Percentiles rank a stretch among this genome's conserved stretches.
Evolutionary conservation across 2,329 filamentous ascomycete genomes (phyloP).

Genomic region (Pyricularia sp.): DNA sequence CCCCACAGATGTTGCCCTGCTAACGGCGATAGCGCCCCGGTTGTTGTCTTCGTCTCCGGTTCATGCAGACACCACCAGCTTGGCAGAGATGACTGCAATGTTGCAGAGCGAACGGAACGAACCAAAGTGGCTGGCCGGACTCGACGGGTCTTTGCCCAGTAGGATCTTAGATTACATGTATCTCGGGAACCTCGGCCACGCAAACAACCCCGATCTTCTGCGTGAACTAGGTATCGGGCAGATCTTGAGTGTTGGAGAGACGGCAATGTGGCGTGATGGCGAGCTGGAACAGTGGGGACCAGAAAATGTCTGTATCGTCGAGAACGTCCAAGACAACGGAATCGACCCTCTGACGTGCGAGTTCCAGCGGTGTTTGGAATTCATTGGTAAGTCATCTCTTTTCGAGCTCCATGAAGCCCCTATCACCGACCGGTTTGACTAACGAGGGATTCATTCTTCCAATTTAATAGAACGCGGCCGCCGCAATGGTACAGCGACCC

Average conservation of each 20-base stretch:
- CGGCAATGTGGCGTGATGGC: constrained; percentile 63
- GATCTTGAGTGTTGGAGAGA: constrained; percentile 85
- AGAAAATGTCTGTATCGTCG: constrained; percentile 68
- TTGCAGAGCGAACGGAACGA: constrained; percentile 52
- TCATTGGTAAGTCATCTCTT: constrained; percentile 63
- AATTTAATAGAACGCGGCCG: constrained; percentile 59
- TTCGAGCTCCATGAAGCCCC: not conserved
- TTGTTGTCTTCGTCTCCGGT: constrained; percentile 59
- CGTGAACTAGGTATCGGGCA: constrained; percentile 70
- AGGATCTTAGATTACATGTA: constrained; percentile 91
- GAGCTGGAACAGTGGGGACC: constrained; percentile 59
- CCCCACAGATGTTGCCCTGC: constrained; percentile 70
- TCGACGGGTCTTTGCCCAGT: constrained; percentile 86
- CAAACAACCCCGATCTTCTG: constrained; percentile 82
- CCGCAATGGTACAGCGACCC: constrained; percentile 62
- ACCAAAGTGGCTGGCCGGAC: constrained; percentile 66
- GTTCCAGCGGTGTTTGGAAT: constrained; percentile 74
- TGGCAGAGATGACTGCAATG: constrained; percentile 38
- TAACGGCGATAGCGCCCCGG: constrained; percentile 64
- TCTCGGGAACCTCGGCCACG: constrained; percentile 81
- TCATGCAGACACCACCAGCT: constrained; percentile 28
- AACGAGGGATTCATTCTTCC: not conserved
- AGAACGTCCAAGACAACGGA: constrained; percentile 89
- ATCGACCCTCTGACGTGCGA: constrained; percentile 83
- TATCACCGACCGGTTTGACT: not conserved